Conservation (phyloP, 2,329 filamentous ascomycete species). For the Alternaria sp. region DNA sequence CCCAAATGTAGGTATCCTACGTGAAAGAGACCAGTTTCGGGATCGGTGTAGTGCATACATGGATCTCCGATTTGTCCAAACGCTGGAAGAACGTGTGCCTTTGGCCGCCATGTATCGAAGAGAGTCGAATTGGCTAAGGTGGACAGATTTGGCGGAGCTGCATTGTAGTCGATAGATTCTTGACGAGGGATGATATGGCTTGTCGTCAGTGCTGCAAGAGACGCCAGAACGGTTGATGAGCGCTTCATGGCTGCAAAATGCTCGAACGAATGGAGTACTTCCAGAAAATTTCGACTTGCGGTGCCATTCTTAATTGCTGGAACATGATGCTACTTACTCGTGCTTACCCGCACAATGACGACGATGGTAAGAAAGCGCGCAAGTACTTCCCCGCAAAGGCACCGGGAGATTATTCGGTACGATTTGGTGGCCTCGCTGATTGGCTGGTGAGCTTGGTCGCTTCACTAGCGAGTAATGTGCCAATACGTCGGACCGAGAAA, state of each 20-base stretch:
- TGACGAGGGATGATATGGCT: slow-evolving; percentile 20
- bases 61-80: slow-evolving; percentile 56
- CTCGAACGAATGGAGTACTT: neutral
- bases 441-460: neutral
- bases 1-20: slow-evolving; percentile 56
- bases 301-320: slow-evolving; percentile 9
- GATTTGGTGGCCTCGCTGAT: neutral
- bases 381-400: slow-evolving; percentile 13
- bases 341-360: slow-evolving; percentile 10
- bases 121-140: slow-evolving; percentile 27
- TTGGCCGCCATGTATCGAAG: slow-evolving; percentile 44
- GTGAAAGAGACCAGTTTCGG: slow-evolving; percentile 56
- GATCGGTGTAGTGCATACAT: slow-evolving; percentile 58
- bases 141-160: slow-evolving; percentile 31
- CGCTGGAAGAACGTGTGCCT: slow-evolving; percentile 54
- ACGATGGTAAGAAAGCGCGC: slow-evolving; percentile 6
- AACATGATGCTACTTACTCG: neutral
- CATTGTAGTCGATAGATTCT: slow-evolving; percentile 22
- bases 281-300: neutral
- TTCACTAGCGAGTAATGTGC: slow-evolving; percentile 10
- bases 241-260: slow-evolving; percentile 9
- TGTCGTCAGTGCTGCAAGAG: slow-evolving; percentile 7
- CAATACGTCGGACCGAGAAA: slow-evolving; percentile 3
- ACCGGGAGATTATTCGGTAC: slow-evolving; percentile 4
- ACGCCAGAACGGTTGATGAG: slow-evolving; percentile 5